phyloP scores from a whole-genome alignment of 768 basidiomycete genomes.

The Russula dissimulans region DNA sequence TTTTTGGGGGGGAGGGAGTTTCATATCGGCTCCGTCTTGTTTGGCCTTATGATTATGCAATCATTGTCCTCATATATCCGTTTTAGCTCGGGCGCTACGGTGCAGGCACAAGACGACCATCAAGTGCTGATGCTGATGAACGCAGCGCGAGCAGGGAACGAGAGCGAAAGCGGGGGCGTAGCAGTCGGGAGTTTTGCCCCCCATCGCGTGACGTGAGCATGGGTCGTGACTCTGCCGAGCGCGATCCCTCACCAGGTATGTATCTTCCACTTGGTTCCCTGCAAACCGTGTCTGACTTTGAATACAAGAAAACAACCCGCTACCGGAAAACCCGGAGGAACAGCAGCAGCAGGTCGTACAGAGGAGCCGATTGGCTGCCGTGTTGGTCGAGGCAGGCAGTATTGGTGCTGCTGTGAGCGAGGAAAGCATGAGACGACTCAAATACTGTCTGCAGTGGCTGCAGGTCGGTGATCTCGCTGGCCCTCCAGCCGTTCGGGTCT shows the following conservation, averaged over 20 bases:
- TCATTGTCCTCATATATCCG: background rate
- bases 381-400: conserved; percentile 80
- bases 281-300: background rate
- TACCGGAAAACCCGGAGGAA: conserved; percentile 24
- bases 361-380: conserved; percentile 78
- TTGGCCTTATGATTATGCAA: conserved; percentile 2
- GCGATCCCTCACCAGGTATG: conserved; percentile 3
- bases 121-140: conserved; percentile 8
- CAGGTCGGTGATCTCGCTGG: conserved; percentile 42
- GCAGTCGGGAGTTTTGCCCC: conserved; percentile 2
- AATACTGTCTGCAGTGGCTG: conserved; percentile 83
- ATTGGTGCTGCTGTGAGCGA: conserved; percentile 83
- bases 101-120: background rate
- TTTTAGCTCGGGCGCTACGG: conserved; percentile 16
- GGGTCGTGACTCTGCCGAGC: conserved; percentile 2
- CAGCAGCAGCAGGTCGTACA: conserved; percentile 47
- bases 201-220: conserved; percentile 20
- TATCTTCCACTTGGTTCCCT: background rate
- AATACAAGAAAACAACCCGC: background rate
- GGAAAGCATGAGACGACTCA: conserved; percentile 78
- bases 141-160: conserved; percentile 5
- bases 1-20: too few relatives aligned
- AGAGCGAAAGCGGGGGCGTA: conserved; percentile 11
- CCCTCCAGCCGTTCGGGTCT: background rate
- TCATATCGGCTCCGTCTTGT: too few relatives aligned